phyloP scores from a whole-genome alignment of 768 basidiomycete species.

The Candolleomyces eurysporus region DNA sequence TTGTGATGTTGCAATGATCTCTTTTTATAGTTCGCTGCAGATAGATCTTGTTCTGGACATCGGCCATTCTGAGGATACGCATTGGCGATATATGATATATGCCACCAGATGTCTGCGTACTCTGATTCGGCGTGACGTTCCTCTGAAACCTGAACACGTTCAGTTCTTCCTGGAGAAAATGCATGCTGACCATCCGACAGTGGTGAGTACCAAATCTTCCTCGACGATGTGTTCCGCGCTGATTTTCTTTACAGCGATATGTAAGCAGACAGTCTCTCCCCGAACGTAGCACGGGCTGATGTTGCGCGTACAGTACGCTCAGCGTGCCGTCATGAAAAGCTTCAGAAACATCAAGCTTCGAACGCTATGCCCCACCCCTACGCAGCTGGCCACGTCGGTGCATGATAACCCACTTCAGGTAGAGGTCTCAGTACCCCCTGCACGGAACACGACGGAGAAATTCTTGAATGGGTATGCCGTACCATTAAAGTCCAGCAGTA shows the following conservation, averaged over 20 bases:
- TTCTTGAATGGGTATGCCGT: slow-evolving; percentile 56
- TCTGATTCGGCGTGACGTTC: slow-evolving; percentile 62
- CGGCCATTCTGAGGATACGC: slow-evolving; percentile 59
- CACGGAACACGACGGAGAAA: slow-evolving; percentile 49
- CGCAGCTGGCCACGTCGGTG: slow-evolving; percentile 59
- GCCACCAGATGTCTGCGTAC: slow-evolving; percentile 68
- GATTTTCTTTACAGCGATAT: slow-evolving; percentile 45
- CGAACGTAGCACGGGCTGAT: slow-evolving; percentile 1
- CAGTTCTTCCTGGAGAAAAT: slow-evolving; percentile 59
- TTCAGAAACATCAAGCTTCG: slow-evolving; percentile 80
- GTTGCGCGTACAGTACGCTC: slow-evolving; percentile 50
- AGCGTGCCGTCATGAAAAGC: slow-evolving; percentile 75
- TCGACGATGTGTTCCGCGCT: background rate
- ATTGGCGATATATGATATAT: slow-evolving; percentile 78
- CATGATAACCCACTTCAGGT: slow-evolving; percentile 68
- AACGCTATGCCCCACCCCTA: slow-evolving; percentile 55
- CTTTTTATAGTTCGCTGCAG: slow-evolving; percentile 9
- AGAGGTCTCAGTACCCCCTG: slow-evolving; percentile 46
- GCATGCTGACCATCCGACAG: slow-evolving; percentile 61
- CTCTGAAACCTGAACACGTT: slow-evolving; percentile 47
- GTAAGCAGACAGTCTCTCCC: slow-evolving; percentile 32
- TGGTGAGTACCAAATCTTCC: slow-evolving; percentile 42
- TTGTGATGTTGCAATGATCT: background rate
- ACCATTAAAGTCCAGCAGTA: slow-evolving; percentile 39
- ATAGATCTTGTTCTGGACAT: slow-evolving; percentile 46